Conservation (phyloP, 345 rosid species). For the Eucalyptus virginea region DNA sequence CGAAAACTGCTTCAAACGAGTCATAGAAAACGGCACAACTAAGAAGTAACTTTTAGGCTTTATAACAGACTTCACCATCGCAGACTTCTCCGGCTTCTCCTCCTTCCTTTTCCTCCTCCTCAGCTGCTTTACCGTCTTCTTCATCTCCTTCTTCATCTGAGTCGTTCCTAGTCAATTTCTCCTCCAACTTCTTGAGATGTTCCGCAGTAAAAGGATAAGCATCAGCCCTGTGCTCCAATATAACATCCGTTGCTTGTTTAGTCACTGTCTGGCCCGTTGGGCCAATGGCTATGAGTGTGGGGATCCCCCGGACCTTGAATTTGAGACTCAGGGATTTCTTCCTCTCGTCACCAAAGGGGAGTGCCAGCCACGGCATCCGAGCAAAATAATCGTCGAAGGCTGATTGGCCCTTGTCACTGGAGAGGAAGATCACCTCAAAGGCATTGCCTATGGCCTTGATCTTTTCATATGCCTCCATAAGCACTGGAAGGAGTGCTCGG, state of each 20-base stretch:
- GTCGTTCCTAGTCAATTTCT: not conserved
- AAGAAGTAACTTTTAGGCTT: not conserved
- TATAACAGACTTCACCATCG: not conserved
- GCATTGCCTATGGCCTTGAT: slow-evolving; percentile 15
- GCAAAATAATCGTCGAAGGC: slow-evolving; percentile 16
- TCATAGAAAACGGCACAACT: slow-evolving; percentile 8
- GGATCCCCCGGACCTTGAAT: slow-evolving; percentile 24
- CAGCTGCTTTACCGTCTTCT: not conserved
- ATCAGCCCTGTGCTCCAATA: slow-evolving; percentile 12
- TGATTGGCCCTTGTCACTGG: slow-evolving; percentile 25
- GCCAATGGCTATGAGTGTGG: slow-evolving; percentile 22
- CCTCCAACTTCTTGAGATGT: slow-evolving; percentile 6
- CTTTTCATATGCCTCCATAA: slow-evolving; percentile 14
- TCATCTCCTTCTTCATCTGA: not conserved
- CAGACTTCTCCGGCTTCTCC: slow-evolving; percentile 8
- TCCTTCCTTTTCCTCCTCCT: not conserved
- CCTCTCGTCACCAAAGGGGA: slow-evolving; percentile 25
- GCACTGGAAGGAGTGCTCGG: slow-evolving; percentile 21
- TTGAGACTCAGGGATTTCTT: slow-evolving; percentile 9
- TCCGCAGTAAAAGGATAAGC: slow-evolving; percentile 30
- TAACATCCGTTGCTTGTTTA: slow-evolving; percentile 5
- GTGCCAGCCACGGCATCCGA: slow-evolving; percentile 31
- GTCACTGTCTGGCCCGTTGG: slow-evolving; percentile 19
- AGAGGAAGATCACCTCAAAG: slow-evolving; percentile 25
- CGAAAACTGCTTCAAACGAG: not conserved